These are phyloP conservation scores for Ascochyta fabae DNA, from an alignment of 2,329 filamentous ascomycete genomes.

Conservation along the genomic window DNA sequence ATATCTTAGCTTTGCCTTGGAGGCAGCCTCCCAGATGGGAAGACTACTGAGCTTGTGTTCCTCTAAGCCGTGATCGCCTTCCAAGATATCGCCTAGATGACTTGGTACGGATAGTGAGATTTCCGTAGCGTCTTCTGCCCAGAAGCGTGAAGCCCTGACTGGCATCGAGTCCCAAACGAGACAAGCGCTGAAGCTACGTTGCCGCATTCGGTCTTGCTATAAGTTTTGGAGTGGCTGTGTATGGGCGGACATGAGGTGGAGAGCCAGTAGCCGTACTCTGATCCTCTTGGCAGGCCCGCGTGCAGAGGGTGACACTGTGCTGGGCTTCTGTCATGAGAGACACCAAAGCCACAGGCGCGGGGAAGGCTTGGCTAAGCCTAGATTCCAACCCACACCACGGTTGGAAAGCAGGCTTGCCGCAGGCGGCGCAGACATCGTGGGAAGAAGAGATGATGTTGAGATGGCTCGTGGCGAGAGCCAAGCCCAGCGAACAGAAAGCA, in stretches of 20 bases:
- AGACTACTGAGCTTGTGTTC: conserved; percentile 3
- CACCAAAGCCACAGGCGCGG: conserved; percentile 11
- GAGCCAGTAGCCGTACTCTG: conserved; percentile 11
- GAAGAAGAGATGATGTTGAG: not conserved
- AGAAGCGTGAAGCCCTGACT: conserved; percentile 1
- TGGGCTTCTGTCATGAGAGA: conserved; percentile 11
- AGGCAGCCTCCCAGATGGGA: not conserved
- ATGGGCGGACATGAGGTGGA: conserved; percentile 3
- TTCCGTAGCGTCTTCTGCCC: conserved; percentile 25
- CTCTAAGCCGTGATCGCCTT: conserved; percentile 5
- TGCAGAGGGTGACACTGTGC: not conserved
- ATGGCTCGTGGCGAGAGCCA: not conserved
- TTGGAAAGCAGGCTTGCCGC: not conserved
- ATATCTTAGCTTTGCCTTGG: conserved; percentile 6
- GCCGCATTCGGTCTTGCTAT: not conserved
- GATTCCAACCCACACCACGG: conserved; percentile 2
- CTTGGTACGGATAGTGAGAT: conserved; percentile 28
- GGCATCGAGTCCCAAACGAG: not conserved
- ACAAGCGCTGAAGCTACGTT: conserved; percentile 1
- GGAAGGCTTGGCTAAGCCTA: conserved; percentile 9
- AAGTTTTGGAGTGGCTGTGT: conserved; percentile 9
- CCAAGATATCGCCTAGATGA: conserved; percentile 40
- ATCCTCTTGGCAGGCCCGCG: conserved; percentile 13
- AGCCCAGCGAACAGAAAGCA: not conserved
- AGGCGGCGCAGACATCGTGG: not conserved